Evolutionary conservation across 2,329 filamentous ascomycete species (phyloP), one percentile per base, ranked within the genome.

Genomic region (Talaromyces sp.): DNA sequence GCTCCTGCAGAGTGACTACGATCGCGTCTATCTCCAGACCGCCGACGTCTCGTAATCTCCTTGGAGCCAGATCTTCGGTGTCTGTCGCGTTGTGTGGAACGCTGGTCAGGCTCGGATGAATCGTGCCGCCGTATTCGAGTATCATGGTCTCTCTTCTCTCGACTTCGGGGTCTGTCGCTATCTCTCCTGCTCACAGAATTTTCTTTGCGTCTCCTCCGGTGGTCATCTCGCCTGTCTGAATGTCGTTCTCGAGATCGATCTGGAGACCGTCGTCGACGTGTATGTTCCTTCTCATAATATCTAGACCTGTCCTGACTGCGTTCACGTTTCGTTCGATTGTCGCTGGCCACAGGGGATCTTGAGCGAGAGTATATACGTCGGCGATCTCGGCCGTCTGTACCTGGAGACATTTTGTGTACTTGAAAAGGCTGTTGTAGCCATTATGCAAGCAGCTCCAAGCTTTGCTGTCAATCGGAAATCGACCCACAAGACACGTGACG

Each of bases 1-100:
- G 71, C 68, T 41, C 62, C 70, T 37, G 74, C 69, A 9, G 70
- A 72, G 19, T 71, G 68, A 41, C 71, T 77, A 25, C 69, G 72
- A 22, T 72, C 70, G 64, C 60, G 69, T 64, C 69, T 68, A 11
- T 67, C 60, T 10, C 71, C 73, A 15, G 76, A 77, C 27, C 70
- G 70, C 13, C 71, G 72, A 19, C 49, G 63, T 39, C 62, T 63
- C 63, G 43, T 56, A 47, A 33, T 61, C 33, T 66, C 64, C 47
- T 66, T 56, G 31, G 70, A 64, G 62, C 61, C 58, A 35, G 68
- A 68, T 52, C 61, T 65, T 25, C 70, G 73, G 15, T 35, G 60
- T 54, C 15, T 63, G 25, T 57, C 37, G 56, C 56, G 64, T 47
- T 43, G 49, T 9, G 31, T 17, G 3, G 33, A 47, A 37, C n/a